Evolutionary conservation across 306 rosid genomes (phyloP), one percentile per base, ranked within the genome.

Genomic region (Cucurbita argyrosperma): DNA sequence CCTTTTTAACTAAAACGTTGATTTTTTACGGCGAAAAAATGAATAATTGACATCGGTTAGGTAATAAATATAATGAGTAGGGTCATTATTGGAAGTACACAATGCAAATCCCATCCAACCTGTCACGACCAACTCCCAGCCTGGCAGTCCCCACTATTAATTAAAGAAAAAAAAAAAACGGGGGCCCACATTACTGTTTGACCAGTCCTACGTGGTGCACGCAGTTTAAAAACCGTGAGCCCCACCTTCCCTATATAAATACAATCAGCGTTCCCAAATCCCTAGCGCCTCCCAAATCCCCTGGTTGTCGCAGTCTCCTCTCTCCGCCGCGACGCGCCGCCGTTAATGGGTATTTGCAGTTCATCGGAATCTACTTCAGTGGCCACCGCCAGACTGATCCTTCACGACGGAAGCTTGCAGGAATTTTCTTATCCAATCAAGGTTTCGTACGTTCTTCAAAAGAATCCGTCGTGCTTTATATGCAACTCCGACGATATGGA

Each of bases 401-500:
- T 87, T 5, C 91, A 86, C 1, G 96, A 95, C 52, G 99, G 99
- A 0, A 72, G 72, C 21, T 55, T 95, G 1, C 90, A 87, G 53
- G 96, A 95, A 39, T 95, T 79, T 39, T 74, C 96, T 0, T 81
- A 84, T 62, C 96, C 96, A 0, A 87, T 95, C 0, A 90, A 83
- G 83, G 99, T 83, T 11, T 91, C 99, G 0, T 84, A 85, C 78
- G 81, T 91, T 0, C 77, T 95, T 67, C 88, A 88, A 39, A 83
- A 84, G 60, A 67, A 87, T 21, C 96, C 97, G 0, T 52, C 83
- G 30, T 87, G 88, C 35, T 91, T 95, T 18, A 95, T 95, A 4
- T 91, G 96, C 54, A 84, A 91, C 89, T 85, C 99, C 54, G 97
- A 95, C 74, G 96, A 91, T 60, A 84, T 95, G 91, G 97, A 88